A percentile compares a stretch with the other conserved stretches of the same genome.
Evolutionary conservation across 2,329 filamentous ascomycete genomes (phyloP).

Genomic region (Ophiobolus disseminans): DNA sequence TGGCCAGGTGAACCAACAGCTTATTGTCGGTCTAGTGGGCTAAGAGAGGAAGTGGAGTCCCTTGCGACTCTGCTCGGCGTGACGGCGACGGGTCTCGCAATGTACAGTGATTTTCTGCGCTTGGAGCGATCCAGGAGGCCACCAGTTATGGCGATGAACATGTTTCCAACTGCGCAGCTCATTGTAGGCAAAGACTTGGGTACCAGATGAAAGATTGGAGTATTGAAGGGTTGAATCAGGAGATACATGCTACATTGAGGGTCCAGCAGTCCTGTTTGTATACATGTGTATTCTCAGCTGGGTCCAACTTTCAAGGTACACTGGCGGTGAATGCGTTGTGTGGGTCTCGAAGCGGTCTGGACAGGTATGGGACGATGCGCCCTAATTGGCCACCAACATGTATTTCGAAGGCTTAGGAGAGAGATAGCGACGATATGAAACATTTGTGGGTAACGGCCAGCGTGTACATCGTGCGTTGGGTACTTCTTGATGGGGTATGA

Average conservation of each 20-base stretch:
- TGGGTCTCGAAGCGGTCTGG: slow-evolving; percentile 1
- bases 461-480: too few relatives aligned
- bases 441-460: too few relatives aligned
- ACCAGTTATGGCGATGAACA: slow-evolving; percentile 5
- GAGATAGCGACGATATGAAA: not conserved
- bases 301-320: not conserved
- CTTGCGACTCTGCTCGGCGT: slow-evolving; percentile 1
- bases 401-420: not conserved
- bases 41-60: not conserved
- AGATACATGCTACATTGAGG: not conserved
- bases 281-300: not conserved
- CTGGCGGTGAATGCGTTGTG: slow-evolving; percentile 7
- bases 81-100: slow-evolving; percentile 1
- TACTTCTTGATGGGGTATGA: too few relatives aligned
- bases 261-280: too few relatives aligned
- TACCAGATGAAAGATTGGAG: not conserved
- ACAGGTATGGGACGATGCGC: not conserved
- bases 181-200: not conserved
- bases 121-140: slow-evolving; percentile 5
- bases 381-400: not conserved
- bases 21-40: not conserved
- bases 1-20: not conserved
- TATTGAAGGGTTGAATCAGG: not conserved
- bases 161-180: slow-evolving; percentile 7
- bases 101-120: not conserved